Evolutionary conservation across 2,329 filamentous ascomycete species (phyloP).

Genomic region (Cercospora sesami): DNA sequence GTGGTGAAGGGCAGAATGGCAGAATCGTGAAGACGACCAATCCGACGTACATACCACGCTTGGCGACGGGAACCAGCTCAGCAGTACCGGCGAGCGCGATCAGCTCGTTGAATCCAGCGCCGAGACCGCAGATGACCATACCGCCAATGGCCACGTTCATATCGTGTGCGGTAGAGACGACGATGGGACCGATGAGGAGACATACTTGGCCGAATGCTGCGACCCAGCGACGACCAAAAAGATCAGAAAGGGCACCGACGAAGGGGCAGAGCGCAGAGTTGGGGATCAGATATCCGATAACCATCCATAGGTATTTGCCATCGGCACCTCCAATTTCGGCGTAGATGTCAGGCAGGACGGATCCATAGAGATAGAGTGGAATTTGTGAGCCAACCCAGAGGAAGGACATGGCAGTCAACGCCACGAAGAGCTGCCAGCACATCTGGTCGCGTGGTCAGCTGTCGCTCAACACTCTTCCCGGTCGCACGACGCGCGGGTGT

Average conservation of each 20-base stretch:
- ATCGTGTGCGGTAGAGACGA: conserved; percentile 57
- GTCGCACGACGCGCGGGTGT: not conserved
- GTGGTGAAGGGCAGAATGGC: conserved; percentile 62
- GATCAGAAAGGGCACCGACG: conserved; percentile 65
- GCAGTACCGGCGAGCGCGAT: conserved; percentile 68
- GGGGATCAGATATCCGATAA: conserved; percentile 56
- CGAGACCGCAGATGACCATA: conserved; percentile 62
- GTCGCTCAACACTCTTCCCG: not conserved
- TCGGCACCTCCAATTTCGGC: conserved; percentile 60
- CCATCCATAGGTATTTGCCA: conserved; percentile 47
- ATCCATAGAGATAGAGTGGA: conserved; percentile 52
- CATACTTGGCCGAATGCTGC: conserved; percentile 56
- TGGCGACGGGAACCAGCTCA: conserved; percentile 65
- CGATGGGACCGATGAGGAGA: conserved; percentile 60
- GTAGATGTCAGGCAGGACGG: conserved; percentile 55
- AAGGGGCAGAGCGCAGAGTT: conserved; percentile 62
- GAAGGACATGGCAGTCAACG: conserved; percentile 58
- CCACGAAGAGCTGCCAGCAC: conserved; percentile 17
- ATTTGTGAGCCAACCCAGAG: conserved; percentile 63
- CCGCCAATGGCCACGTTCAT: conserved; percentile 66
- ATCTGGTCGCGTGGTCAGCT: conserved; percentile 10
- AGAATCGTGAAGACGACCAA: conserved; percentile 62
- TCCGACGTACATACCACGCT: conserved; percentile 64
- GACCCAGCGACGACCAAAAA: conserved; percentile 62
- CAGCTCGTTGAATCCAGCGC: conserved; percentile 68